Evolutionary conservation across 2,329 filamentous ascomycete genomes (phyloP), one percentile per base, ranked within the genome.

Genomic region (Allantophomopsis lycopodina): DNA sequence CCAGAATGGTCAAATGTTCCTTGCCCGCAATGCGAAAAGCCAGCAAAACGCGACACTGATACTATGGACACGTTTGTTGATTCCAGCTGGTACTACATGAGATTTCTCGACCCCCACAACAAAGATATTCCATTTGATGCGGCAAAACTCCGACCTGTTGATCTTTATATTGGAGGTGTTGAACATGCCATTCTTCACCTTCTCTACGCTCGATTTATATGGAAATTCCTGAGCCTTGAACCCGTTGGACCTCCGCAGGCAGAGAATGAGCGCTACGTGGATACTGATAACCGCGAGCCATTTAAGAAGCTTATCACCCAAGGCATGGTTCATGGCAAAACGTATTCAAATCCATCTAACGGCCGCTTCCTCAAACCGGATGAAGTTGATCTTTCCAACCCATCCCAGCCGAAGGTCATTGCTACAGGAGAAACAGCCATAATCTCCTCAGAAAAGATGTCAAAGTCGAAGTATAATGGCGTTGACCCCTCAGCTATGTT

Each of bases 21-120:
- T 2, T 94, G 87, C 53, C 87, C 87, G 5, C 73, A 73, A 48
- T 94, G 87, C 51, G 63, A 70, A 13, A 68, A 71, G 1, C 61
- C 74, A 17, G 87, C 84, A 6, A 81, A 76, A 55, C 73, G 87
- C 46, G 87, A 94, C 47, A 94, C 87, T 0, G 87, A 94, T 56
- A 94, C 87, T 2, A 94, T 94, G 87, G 87, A 94, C 57, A 94
- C 87, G 0, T 94, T 94, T 60, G 87, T 94, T 44, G 87, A 94
- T 60, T 94, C 86, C 2, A 93, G 86, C 40, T 94, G 87, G 87
- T 94, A 94, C 58, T 94, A 79, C 53, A 76, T 88, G 61, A 74
- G 85, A 11, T 94, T 86, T 50, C 60, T 79, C 20, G 84, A 93
- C 50, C 65, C 82, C 1, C 64, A 76, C 14, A 88, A 91, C 48